A percentile compares a stretch with the other conserved stretches of the same genome.
phyloP scores from a whole-genome alignment of 352 stramenopile species.

The Blastocystis sp. region DNA sequence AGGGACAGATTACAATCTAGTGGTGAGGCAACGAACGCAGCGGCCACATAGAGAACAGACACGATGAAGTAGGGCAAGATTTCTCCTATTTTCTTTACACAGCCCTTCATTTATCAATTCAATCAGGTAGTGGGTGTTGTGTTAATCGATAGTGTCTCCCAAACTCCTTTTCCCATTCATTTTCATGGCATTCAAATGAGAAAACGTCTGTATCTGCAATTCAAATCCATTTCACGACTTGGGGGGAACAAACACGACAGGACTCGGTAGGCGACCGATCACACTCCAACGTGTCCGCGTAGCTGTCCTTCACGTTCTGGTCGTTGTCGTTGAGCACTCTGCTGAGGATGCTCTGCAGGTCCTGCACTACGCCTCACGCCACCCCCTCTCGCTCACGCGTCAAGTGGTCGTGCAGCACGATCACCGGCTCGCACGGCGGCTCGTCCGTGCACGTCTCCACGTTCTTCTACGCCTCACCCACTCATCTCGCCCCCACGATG shows the following conservation, averaged over 20 bases:
- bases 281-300: conserved; percentile 24
- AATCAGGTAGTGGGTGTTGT: no score
- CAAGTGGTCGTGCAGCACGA: conserved; percentile 45
- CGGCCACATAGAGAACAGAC: conserved; percentile 17
- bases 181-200: no score
- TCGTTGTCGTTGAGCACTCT: conserved; percentile 60
- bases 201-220: no score
- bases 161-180: no score
- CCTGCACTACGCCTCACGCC: conserved; percentile 48
- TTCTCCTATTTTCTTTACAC: neutral
- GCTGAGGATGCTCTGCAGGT: conserved; percentile 64
- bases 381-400: neutral
- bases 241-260: neutral
- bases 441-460: conserved; percentile 28
- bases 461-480: conserved; percentile 19
- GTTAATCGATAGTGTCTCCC: no score
- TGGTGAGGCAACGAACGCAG: neutral
- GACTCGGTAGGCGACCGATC: conserved; percentile 21
- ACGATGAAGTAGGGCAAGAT: conserved; percentile 14
- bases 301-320: conserved; percentile 58
- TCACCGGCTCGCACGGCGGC: conserved; percentile 21
- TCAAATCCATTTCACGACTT: neutral
- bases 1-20: conserved; percentile 72
- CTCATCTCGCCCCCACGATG: neutral
- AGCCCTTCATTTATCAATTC: neutral